Evolutionary conservation across 225 moss, liverwort and hornwort species (phyloP).

Genomic region (Neckera pumila): DNA sequence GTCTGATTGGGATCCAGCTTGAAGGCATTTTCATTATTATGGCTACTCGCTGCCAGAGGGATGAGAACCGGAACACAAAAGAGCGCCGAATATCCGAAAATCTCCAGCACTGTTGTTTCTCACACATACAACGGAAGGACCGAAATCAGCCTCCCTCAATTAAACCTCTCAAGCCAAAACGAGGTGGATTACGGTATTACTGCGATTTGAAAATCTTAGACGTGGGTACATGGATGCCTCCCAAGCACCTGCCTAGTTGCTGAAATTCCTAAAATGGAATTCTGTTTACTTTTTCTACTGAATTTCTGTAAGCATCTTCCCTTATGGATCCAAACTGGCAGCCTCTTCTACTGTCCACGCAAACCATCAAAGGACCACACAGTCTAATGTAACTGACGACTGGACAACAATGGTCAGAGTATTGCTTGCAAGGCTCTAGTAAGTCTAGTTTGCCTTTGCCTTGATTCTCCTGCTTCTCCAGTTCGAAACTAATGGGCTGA

Average conservation of each 20-base stretch:
- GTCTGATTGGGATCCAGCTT: conserved; percentile 23
- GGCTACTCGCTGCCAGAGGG: conserved; percentile 39
- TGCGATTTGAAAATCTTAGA: neutral
- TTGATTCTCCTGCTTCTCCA: neutral
- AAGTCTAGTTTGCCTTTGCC: neutral
- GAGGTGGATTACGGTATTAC: neutral
- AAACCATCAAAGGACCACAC: neutral
- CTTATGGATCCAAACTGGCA: neutral
- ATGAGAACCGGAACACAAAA: conserved; percentile 46
- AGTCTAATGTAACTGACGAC: no score
- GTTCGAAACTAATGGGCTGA: neutral
- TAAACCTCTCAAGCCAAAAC: neutral
- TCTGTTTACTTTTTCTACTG: neutral
- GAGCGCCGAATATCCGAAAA: conserved; percentile 35
- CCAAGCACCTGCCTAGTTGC: neutral
- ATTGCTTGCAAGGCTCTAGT: neutral
- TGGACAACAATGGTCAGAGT: neutral
- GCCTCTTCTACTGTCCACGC: neutral
- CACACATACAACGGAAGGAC: neutral
- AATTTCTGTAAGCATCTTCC: neutral
- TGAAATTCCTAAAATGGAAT: neutral
- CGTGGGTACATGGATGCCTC: neutral
- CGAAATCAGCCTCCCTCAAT: neutral
- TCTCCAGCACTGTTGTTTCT: conserved; percentile 30
- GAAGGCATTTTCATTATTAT: neutral